Base-by-base conservation (phyloP, 176 grass and related monocot genomes). In the Zea luxurians region DNA sequence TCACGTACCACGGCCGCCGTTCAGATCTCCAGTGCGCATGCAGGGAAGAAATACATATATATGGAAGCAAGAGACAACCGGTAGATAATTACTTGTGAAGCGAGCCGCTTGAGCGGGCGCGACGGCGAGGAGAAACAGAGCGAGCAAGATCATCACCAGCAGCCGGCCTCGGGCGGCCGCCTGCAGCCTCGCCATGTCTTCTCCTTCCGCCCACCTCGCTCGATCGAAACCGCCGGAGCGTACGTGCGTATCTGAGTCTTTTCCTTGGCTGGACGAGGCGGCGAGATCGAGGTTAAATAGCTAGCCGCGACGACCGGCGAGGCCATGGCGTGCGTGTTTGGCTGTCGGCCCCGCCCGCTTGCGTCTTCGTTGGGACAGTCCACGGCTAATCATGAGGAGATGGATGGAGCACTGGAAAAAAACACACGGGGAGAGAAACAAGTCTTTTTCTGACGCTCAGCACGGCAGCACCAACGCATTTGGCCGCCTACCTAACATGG, bases 401-500 rank as follows among this genome's bases (percentile, higher is more conserved):
- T n/a, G n/a, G n/a, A 83, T 79, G 79, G 83, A 82, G 74, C 37
- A 68, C 47, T 54, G 44, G 66, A 45, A 74, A 69, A 59, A 38
- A 37, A 46, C 61, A 20, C 62, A 13, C 66, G 63, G 27, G 3
- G 46, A 53, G 64, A 65, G 61, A 71, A 62, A 46, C 2, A 41
- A 46, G 54, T 68, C 75, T 13, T 78, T 64, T 77, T 61, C 52
- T 48, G 45, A 47, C 69, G 68, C 73, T 74, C 74, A 82, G 49
- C 83, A 74, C 53, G 10, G 57, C 74, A 82, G 49, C 83, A 74
- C 53, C 10, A 63, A 74, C 66, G 83, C 74, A 86, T 79, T 83
- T 90, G 88, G 83, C 66, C 59, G 81, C 79, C 79, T 74, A 89
- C 88, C 88, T 58, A 89, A 89, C 83, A 17, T 40, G 7, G 11